Conservation (phyloP, 257 asterid genomes). For the Solanum bukasovii region DNA sequence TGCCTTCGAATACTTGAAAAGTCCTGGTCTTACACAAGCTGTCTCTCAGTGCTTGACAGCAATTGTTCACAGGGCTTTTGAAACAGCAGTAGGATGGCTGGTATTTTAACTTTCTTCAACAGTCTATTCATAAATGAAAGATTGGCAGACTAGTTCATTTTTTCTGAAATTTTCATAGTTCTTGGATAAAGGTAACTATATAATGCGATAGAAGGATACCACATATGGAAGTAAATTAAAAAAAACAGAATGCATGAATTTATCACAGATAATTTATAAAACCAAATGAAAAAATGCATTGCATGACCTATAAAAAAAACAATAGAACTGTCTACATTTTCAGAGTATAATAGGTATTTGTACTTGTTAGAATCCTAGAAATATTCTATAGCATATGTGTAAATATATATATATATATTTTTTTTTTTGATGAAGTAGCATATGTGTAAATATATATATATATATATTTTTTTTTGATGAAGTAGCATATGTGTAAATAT, state of each 20-base stretch:
- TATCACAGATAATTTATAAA: neutral
- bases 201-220: neutral
- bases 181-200: neutral
- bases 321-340: neutral
- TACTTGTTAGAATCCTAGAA: neutral
- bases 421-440: too few relatives aligned
- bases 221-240: neutral
- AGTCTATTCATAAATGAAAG: neutral
- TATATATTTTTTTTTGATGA: too few relatives aligned
- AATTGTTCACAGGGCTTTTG: slow-evolving; percentile 83
- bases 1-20: slow-evolving; percentile 88
- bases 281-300: neutral
- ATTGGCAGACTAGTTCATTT: neutral
- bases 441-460: too few relatives aligned
- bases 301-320: neutral
- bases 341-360: neutral
- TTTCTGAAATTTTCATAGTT: neutral
- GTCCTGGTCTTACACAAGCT: slow-evolving; percentile 90
- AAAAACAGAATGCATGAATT: neutral
- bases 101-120: slow-evolving; percentile 23
- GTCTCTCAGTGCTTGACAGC: slow-evolving; percentile 97
- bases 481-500: neutral
- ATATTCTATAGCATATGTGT: neutral
- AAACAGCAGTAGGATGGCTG: slow-evolving; percentile 88
- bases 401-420: too few relatives aligned